These are phyloP conservation scores for Yamadazyma tumulicola DNA, from an alignment of 805 yeast genomes.

Conservation along the genomic window DNA sequence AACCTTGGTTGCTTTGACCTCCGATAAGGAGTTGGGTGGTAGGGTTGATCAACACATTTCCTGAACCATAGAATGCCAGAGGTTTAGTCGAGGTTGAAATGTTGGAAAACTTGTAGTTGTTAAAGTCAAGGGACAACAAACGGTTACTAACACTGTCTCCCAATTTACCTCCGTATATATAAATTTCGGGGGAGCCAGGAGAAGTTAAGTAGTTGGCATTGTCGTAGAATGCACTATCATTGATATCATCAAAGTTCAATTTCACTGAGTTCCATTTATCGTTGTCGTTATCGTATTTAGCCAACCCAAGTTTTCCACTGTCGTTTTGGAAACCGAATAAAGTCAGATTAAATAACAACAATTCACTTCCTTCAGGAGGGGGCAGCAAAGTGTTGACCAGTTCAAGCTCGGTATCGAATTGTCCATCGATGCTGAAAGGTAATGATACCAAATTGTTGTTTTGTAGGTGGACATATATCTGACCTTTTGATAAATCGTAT, in stretches of 20 bases:
- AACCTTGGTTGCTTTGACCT: conserved; percentile 58
- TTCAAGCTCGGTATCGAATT: conserved; percentile 19
- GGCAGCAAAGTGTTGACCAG: conserved; percentile 16
- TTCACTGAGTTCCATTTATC: conserved; percentile 8
- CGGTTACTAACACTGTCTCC: conserved; percentile 33
- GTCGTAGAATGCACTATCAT: conserved; percentile 28
- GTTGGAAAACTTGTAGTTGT: conserved; percentile 27
- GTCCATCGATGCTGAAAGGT: conserved; percentile 34
- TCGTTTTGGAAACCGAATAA: conserved; percentile 24
- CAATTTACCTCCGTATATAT: conserved; percentile 51
- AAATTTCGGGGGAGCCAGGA: conserved; percentile 35
- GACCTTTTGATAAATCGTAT: conserved; percentile 31
- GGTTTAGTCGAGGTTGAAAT: conserved; percentile 52
- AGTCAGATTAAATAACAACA: conserved; percentile 24
- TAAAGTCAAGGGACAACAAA: conserved; percentile 42
- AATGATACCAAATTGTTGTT: conserved; percentile 35
- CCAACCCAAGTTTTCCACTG: conserved; percentile 3
- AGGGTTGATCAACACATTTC: conserved; percentile 40
- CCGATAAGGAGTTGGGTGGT: conserved; percentile 57
- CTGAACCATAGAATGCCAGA: conserved; percentile 52
- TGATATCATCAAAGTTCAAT: conserved; percentile 19
- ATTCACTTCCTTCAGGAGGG: conserved; percentile 32
- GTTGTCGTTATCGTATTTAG: conserved; percentile 3
- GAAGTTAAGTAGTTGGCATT: conserved; percentile 43
- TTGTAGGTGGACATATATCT: conserved; percentile 30